A percentile compares a stretch with the other conserved stretches of the same genome.
Evolutionary conservation across 345 rosid genomes (phyloP).

Genomic region (Salix exigua): DNA sequence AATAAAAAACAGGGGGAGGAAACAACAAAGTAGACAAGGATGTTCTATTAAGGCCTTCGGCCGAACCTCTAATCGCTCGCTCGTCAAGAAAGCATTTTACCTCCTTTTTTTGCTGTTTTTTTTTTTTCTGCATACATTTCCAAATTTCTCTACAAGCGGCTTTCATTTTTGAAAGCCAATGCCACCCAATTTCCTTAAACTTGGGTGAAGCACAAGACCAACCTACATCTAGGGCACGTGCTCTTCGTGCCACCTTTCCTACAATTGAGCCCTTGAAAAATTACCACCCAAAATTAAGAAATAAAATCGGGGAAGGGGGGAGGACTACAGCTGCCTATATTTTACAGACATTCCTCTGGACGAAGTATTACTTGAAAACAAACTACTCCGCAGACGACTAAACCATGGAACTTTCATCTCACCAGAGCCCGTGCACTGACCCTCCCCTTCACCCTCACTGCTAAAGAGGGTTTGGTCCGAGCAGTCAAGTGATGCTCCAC

Average conservation of each 20-base stretch:
- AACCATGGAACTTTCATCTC: constrained; percentile 54
- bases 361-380: constrained; percentile 30
- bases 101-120: neutral
- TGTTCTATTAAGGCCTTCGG: constrained; percentile 27
- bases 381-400: constrained; percentile 38
- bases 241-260: constrained; percentile 8
- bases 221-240: constrained; percentile 18
- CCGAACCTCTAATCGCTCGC: constrained; percentile 14
- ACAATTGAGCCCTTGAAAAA: constrained; percentile 14
- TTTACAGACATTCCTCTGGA: constrained; percentile 22
- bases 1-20: neutral
- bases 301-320: neutral
- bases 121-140: constrained; percentile 3
- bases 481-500: constrained; percentile 98
- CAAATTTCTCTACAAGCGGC: constrained; percentile 16
- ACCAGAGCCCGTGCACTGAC: constrained; percentile 83
- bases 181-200: constrained; percentile 13
- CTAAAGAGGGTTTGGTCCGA: constrained; percentile 94
- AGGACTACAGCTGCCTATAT: constrained; percentile 22
- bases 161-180: constrained; percentile 21
- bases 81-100: constrained; percentile 3
- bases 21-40: neutral
- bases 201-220: constrained; percentile 11
- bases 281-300: constrained; percentile 9
- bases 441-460: constrained; percentile 63